phyloP scores from a whole-genome alignment of 2,329 filamentous ascomycete genomes.

The Penicillium capsulatum region DNA sequence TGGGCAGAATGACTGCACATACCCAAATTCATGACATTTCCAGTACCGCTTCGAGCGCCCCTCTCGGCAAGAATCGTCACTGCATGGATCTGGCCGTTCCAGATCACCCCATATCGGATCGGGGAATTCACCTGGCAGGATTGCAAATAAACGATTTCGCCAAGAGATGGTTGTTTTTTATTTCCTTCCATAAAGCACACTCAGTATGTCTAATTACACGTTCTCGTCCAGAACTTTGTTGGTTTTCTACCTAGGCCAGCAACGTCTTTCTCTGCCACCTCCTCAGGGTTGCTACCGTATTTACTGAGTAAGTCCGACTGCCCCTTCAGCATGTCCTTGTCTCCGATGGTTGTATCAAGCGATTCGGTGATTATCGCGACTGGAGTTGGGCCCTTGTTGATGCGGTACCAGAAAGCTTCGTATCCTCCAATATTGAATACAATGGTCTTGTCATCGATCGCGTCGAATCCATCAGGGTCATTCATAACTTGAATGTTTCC shows the following conservation, averaged over 20 bases:
- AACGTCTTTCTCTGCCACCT: slow-evolving; percentile 1
- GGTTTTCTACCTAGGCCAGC: slow-evolving; percentile 1
- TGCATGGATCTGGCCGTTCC: no score
- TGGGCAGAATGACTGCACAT: no score
- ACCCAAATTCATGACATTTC: no score
- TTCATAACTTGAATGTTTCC: not conserved
- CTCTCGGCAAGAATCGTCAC: no score
- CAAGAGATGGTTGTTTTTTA: no score
- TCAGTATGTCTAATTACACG: slow-evolving; percentile 1
- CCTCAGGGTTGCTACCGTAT: slow-evolving; percentile 1
- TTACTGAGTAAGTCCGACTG: not conserved
- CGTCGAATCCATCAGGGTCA: slow-evolving; percentile 2
- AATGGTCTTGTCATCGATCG: slow-evolving; percentile 1
- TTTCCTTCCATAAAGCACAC: no score
- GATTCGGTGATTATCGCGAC: not conserved
- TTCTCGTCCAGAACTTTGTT: slow-evolving; percentile 1
- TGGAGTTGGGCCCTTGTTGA: slow-evolving; percentile 1
- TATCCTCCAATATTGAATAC: slow-evolving; percentile 1
- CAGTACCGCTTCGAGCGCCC: no score
- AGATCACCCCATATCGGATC: no score
- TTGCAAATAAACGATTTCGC: no score
- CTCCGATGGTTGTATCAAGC: not conserved
- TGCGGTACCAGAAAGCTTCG: slow-evolving; percentile 1
- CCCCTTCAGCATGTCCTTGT: not conserved
- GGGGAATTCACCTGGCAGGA: no score